Conservation (phyloP, 768 basidiomycete genomes). For the Lactarius psammicola region DNA sequence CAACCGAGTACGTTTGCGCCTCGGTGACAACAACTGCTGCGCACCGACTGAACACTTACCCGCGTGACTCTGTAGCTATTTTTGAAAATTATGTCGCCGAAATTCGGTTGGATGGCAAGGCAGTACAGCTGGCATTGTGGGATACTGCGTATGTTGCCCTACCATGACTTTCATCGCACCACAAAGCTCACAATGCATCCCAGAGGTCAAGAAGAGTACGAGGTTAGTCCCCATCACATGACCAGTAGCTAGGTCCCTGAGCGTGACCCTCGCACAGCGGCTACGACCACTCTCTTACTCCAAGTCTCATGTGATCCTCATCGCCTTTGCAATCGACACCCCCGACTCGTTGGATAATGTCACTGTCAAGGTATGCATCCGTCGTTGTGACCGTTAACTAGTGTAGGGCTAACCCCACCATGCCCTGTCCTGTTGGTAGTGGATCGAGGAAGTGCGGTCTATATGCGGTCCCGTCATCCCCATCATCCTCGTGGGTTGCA, state of each 20-base stretch:
- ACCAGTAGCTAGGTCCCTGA: conserved; percentile 9
- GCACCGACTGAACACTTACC: conserved; percentile 9
- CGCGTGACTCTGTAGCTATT: conserved; percentile 56
- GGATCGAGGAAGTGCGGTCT: conserved; percentile 98
- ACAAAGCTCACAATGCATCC: conserved; percentile 24
- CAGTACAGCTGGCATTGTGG: conserved; percentile 96
- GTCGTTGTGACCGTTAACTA: not conserved
- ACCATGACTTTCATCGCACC: conserved; percentile 10
- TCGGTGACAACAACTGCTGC: conserved; percentile 6
- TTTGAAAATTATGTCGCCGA: conserved; percentile 99
- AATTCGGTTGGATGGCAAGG: conserved; percentile 95
- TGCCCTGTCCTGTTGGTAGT: conserved; percentile 47
- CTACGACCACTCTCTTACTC: conserved; percentile 96
- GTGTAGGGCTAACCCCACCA: not conserved
- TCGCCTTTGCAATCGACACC: conserved; percentile 94
- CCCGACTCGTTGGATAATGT: conserved; percentile 98
- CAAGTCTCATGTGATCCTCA: conserved; percentile 97
- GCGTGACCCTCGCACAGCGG: conserved; percentile 49
- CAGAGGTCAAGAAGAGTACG: conserved; percentile 98
- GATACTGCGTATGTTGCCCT: conserved; percentile 86
- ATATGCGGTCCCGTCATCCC: conserved; percentile 93
- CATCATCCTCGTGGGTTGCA: conserved; percentile 94
- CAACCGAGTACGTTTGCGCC: conserved; percentile 45
- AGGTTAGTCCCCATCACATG: conserved; percentile 49
- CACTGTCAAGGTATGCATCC: conserved; percentile 67